Evolutionary conservation across 192 early-diverging fungal genomes (phyloP).

Genomic region (Coemansia sp.): DNA sequence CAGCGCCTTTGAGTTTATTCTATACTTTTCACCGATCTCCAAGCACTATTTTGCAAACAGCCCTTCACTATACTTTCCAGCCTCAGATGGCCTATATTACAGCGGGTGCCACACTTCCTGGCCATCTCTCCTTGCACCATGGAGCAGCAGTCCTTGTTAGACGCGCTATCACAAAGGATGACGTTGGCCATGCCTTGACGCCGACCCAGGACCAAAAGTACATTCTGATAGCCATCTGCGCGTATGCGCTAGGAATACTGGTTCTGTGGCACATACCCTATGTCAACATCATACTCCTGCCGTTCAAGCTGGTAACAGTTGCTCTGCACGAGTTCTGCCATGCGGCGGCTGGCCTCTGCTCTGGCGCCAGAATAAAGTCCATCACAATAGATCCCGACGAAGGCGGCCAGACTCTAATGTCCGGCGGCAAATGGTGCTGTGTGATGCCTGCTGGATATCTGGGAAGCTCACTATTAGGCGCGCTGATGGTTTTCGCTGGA

Average conservation of each 20-base stretch:
- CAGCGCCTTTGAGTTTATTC: no score
- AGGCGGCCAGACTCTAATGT: conserved; percentile 85
- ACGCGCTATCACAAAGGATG: conserved; percentile 29
- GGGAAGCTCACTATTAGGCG: conserved; percentile 84
- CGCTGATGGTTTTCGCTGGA: conserved; percentile 90
- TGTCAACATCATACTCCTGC: conserved; percentile 82
- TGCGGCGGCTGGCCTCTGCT: conserved; percentile 80
- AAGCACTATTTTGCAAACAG: neutral
- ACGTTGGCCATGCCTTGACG: conserved; percentile 39
- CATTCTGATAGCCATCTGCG: conserved; percentile 59
- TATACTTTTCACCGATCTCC: neutral
- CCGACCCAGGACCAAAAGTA: conserved; percentile 47
- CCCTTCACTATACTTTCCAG: no score
- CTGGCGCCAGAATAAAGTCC: conserved; percentile 86
- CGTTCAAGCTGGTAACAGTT: conserved; percentile 94
- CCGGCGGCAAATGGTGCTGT: conserved; percentile 79
- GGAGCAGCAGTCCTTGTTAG: conserved; percentile 2
- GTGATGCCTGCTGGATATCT: conserved; percentile 91
- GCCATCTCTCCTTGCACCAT: neutral
- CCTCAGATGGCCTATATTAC: neutral
- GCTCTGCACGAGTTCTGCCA: conserved; percentile 96
- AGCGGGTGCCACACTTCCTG: neutral
- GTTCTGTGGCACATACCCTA: conserved; percentile 88
- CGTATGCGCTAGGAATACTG: conserved; percentile 66
- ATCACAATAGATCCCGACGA: conserved; percentile 92